Evolutionary conservation across 2,329 filamentous ascomycete species (phyloP), one percentile per base, ranked within the genome.

Genomic region (Lasiodiplodia citricola): DNA sequence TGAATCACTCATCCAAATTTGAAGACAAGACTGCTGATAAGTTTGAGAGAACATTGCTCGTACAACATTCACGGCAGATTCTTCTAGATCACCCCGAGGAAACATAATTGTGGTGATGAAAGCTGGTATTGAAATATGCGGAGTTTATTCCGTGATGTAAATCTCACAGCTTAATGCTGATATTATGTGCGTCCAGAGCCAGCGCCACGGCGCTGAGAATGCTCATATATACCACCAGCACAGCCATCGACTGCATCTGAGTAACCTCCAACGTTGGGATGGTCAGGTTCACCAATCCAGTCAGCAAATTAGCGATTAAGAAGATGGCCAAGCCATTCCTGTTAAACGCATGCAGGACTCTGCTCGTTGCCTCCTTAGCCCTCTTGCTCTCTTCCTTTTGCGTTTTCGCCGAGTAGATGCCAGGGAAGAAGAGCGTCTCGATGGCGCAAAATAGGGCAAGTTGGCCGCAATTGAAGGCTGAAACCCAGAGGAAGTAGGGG

Each of bases 401-500:
- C 68, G 80, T 80, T 0, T 80, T 80, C 1, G 88, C 86, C 70
- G 86, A 88, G 79, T 93, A 88, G 6, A 91, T 86, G 2, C 85
- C 83, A 0, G 93, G 92, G 79, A 97, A 97, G 79, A 94, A 90
- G 2, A 92, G 31, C 3, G 87, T 90, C 78, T 99, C 95, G 28
- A 96, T 86, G 16, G 90, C 77, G 75, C 90, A 94, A 79, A 95
- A 97, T 1, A 91, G 85, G 8, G 92, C 83, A 11, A 99, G 84
- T 77, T 97, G 93, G n/a, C 87, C 85, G 70, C 88, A 90, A 82
- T 98, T 99, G 84, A 96, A 97, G 2, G 93, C 91, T n/a, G 90
- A 87, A 8, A 97, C 91, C 94, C 95, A 98, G 55, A 97, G 84
- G 54, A 98, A 87, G 78, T 99, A 99, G 0, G 96, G 94, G 71